Evolutionary conservation across 1,284 basidiomycete genomes (phyloP).

Genomic region (Microbotryum lychnidis-dioicae): DNA sequence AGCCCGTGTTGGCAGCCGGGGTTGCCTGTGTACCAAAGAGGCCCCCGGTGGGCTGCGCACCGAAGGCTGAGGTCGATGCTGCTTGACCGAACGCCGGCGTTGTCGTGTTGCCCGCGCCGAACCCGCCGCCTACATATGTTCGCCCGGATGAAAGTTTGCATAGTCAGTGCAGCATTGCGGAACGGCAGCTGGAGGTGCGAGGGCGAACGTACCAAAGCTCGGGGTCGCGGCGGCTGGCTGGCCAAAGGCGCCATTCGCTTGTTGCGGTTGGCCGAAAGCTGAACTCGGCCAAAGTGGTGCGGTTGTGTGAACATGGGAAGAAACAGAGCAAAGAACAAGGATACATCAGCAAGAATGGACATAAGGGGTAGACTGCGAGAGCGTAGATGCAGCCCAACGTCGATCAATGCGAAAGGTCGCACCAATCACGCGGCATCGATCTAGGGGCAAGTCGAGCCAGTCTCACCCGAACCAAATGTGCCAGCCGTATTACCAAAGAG

Average conservation of each 20-base stretch:
- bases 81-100: conserved; percentile 14
- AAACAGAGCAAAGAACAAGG: background rate
- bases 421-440: background rate
- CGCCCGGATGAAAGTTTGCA: background rate
- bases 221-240: background rate
- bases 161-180: background rate
- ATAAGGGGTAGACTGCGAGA: background rate
- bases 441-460: background rate
- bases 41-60: background rate
- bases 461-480: conserved; percentile 21
- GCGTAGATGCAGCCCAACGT: background rate
- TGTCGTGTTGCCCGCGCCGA: conserved; percentile 13
- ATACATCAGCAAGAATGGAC: background rate
- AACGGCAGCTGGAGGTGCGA: background rate
- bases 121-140: conserved; percentile 9
- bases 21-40: conserved; percentile 4
- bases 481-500: conserved; percentile 14
- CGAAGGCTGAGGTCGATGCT: conserved; percentile 18
- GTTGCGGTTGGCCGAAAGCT: background rate
- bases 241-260: background rate
- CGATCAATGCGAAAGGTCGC: background rate
- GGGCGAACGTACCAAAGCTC: background rate
- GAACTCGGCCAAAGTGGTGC: background rate
- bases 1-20: conserved; percentile 11
- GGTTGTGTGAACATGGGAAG: background rate